Evolutionary conservation across 73 alveolate species (phyloP).

Genomic region (Effrenium voratum): DNA sequence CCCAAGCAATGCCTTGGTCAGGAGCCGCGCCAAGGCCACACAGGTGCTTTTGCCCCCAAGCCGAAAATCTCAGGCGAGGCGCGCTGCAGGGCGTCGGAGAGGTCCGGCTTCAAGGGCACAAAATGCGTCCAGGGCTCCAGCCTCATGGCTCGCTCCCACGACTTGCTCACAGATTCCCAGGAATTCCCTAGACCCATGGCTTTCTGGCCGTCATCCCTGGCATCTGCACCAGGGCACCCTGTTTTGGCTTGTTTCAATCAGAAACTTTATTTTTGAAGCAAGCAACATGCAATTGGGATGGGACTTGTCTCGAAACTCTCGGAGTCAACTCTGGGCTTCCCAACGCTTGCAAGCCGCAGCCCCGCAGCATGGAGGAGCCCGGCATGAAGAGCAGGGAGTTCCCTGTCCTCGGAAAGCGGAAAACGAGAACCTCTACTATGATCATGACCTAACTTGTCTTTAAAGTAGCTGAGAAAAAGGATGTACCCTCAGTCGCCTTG

Average conservation of each 20-base stretch:
- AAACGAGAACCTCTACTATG: no score
- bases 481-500: no score
- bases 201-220: background rate
- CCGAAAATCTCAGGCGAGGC: background rate
- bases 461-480: no score
- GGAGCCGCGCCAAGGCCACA: background rate
- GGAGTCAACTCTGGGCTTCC: background rate
- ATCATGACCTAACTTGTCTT: no score
- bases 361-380: constrained; percentile 41
- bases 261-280: no score
- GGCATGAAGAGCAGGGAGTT: constrained; percentile 38
- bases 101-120: constrained; percentile 36
- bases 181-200: background rate
- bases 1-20: constrained; percentile 40
- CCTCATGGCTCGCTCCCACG: no score
- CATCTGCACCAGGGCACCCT: background rate
- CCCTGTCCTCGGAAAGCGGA: no score
- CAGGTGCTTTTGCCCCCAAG: no score
- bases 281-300: background rate
- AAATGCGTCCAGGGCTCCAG: constrained; percentile 38
- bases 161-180: no score
- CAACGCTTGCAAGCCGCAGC: constrained; percentile 39
- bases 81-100: constrained; percentile 60
- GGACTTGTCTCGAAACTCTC: background rate
- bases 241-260: no score